Base-by-base conservation (phyloP, 306 rosid species). In the Arachis hypogaea region DNA sequence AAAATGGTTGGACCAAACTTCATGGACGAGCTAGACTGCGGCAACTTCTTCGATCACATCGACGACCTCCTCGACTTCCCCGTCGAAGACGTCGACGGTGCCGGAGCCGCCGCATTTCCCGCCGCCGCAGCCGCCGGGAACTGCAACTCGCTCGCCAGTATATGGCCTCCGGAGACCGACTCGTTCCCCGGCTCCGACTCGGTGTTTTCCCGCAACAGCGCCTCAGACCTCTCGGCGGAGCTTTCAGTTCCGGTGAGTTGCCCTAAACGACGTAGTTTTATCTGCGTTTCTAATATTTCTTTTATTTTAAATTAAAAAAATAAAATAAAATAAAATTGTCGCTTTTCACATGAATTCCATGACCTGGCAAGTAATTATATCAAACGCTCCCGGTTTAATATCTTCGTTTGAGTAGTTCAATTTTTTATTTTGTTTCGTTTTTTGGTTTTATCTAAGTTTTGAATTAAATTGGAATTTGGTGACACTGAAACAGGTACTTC, bases 1-100 rank as follows among this genome's bases (percentile, higher is more conserved):
- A 87, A 50, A 73, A 94, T 94, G 96, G 84, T 88, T 63, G 97
- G 89, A 73, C 74, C 88, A n/a, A 87, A 67, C 81, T 87, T 83
- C 82, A 76, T 83, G 61, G 97, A 91, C 22, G 97, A 94, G 47
- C 67, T 94, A 22, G 99, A 95, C 86, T 89, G 96, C 71, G 93
- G 87, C 2, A 89, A 84, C 90, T 90, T 92, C 96, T 92, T 95
- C 78, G 98, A 95, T 80, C 89, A 92, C 72, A 92, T 95, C 71
- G 99, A 95, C 47, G 98, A 95, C 88, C 82, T 95, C 12, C 92
- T 93, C 10, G 96, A 90, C 49, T 90, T 90, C 79, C 89, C 98
- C 1, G 70, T 75, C 8, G 91, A 88, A 4, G 93, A 88, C 58
- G 87, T 81, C 14, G 90, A 83, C 5, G 68, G 30, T 5, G 11